A percentile compares a stretch with the other conserved stretches of the same genome.
These are phyloP conservation scores for Didymella arachidicola DNA, from an alignment of 2,329 filamentous ascomycete genomes.

Conservation along the genomic window DNA sequence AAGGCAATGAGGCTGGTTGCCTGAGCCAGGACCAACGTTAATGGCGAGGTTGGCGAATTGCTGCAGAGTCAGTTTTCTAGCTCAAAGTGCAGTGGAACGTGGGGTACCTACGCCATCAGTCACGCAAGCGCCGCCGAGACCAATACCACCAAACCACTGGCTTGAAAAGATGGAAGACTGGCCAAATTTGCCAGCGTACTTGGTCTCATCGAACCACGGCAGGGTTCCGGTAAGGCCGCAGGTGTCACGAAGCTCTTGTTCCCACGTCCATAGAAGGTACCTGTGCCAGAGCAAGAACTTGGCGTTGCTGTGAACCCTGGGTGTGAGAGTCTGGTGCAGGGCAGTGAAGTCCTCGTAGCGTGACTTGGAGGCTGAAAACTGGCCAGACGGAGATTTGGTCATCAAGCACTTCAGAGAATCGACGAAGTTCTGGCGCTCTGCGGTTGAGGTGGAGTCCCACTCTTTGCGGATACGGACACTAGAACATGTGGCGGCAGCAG, in stretches of 20 bases:
- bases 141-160: constrained; percentile 39
- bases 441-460: constrained; percentile 39
- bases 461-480: constrained; percentile 41
- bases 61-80: constrained; percentile 27
- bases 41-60: constrained; percentile 44
- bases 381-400: constrained; percentile 30
- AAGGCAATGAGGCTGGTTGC: constrained; percentile 44
- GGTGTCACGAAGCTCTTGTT: constrained; percentile 51
- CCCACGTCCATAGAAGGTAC: constrained; percentile 53
- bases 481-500: constrained; percentile 27
- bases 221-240: constrained; percentile 52
- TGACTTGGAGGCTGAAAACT: constrained; percentile 36
- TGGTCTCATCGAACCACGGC: constrained; percentile 52
- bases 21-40: constrained; percentile 43
- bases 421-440: constrained; percentile 36
- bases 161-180: constrained; percentile 43
- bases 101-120: constrained; percentile 44
- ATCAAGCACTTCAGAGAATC: constrained; percentile 44
- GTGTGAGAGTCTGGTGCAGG: constrained; percentile 45
- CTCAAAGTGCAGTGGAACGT: not conserved
- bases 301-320: constrained; percentile 42
- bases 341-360: constrained; percentile 47
- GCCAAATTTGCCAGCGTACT: constrained; percentile 42
- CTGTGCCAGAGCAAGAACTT: constrained; percentile 57
- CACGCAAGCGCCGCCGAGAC: constrained; percentile 39